These are phyloP conservation scores for Aspergillus latus DNA, from an alignment of 2,329 filamentous ascomycete genomes.

Conservation along the genomic window DNA sequence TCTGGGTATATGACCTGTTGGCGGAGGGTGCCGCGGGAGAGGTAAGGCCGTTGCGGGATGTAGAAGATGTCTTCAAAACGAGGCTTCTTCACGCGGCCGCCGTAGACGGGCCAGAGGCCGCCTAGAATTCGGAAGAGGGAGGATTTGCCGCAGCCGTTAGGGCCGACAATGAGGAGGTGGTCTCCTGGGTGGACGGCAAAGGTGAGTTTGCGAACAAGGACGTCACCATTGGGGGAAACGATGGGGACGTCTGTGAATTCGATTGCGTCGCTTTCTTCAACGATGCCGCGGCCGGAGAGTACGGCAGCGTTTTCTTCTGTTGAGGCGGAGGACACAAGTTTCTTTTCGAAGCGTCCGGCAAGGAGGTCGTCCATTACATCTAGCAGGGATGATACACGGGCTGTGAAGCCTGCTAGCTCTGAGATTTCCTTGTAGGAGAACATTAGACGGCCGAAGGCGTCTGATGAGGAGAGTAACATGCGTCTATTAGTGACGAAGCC, in stretches of 20 bases:
- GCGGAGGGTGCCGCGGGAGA: slow-evolving; percentile 85
- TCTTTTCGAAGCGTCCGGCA: slow-evolving; percentile 90
- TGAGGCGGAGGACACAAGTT: slow-evolving; percentile 83
- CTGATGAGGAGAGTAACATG: slow-evolving; percentile 87
- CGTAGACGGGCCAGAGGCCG: slow-evolving; percentile 96
- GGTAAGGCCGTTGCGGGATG: slow-evolving; percentile 92
- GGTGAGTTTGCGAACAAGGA: slow-evolving; percentile 79
- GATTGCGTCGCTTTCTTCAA: slow-evolving; percentile 80
- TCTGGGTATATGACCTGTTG: slow-evolving; percentile 98
- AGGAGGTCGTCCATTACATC: slow-evolving; percentile 95
- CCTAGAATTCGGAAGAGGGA: slow-evolving; percentile 95
- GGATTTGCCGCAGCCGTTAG: slow-evolving; percentile 96
- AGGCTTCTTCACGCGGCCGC: slow-evolving; percentile 88
- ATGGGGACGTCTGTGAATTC: slow-evolving; percentile 89
- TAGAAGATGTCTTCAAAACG: slow-evolving; percentile 95
- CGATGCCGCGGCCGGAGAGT: slow-evolving; percentile 74
- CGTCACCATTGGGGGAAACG: slow-evolving; percentile 93
- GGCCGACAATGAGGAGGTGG: slow-evolving; percentile 90
- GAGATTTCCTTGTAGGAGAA: slow-evolving; percentile 98
- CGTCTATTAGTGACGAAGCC: slow-evolving; percentile 92
- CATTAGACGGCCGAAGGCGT: slow-evolving; percentile 94
- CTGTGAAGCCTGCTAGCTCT: slow-evolving; percentile 92
- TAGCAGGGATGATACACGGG: slow-evolving; percentile 81
- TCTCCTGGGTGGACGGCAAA: slow-evolving; percentile 85
- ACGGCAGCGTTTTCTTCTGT: slow-evolving; percentile 80